phyloP scores from a whole-genome alignment of 768 basidiomycete genomes.

The Chalciporus piperatus region DNA sequence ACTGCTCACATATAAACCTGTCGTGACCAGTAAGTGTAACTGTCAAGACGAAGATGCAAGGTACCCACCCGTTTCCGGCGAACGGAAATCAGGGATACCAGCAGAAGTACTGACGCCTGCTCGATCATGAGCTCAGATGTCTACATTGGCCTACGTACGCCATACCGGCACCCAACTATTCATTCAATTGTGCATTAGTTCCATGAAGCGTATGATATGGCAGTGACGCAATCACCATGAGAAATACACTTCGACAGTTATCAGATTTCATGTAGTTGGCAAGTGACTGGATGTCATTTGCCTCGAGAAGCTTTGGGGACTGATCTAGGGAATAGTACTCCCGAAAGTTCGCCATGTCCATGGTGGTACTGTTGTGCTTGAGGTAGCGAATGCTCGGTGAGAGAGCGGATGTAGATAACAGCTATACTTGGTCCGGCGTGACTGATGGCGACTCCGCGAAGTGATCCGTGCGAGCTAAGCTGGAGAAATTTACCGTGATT shows the following conservation, averaged over 20 bases:
- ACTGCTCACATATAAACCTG: slow-evolving; percentile 31
- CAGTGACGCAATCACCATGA: slow-evolving; percentile 54
- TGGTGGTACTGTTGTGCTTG: not conserved
- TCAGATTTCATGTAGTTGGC: slow-evolving; percentile 70
- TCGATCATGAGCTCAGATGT: slow-evolving; percentile 1
- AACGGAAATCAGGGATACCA: slow-evolving; percentile 88
- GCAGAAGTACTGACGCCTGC: slow-evolving; percentile 75
- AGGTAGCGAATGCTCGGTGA: too few species aligned
- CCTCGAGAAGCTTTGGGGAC: slow-evolving; percentile 27
- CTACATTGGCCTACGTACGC: not conserved
- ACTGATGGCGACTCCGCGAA: not conserved
- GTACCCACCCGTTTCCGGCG: slow-evolving; percentile 71
- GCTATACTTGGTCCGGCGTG: not conserved
- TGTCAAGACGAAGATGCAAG: not conserved
- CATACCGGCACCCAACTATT: slow-evolving; percentile 71
- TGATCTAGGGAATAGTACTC: slow-evolving; percentile 1
- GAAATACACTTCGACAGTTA: slow-evolving; percentile 62
- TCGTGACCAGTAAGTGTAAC: not conserved
- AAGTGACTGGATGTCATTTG: slow-evolving; percentile 42
- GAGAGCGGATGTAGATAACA: too few species aligned
- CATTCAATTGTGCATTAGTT: slow-evolving; percentile 23
- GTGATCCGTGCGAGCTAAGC: not conserved
- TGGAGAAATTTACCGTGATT: too few species aligned
- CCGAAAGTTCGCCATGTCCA: slow-evolving; percentile 13
- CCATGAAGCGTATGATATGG: not conserved